Base-by-base conservation (phyloP, 2,329 filamentous ascomycete genomes). In the Colletotrichum salicis region DNA sequence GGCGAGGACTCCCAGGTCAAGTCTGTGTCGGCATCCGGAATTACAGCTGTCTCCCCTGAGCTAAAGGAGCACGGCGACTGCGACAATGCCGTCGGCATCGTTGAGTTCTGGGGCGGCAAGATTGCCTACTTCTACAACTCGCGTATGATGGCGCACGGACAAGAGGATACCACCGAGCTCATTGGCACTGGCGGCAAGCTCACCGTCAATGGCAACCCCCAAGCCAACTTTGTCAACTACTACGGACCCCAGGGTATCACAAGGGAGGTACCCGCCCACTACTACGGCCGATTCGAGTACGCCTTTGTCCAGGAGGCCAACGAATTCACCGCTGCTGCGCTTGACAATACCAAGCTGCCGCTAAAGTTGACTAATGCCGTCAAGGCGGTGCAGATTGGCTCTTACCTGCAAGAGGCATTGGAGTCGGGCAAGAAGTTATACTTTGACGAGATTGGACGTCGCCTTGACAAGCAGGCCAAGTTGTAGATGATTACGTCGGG, bases 121-220 rank as follows among this genome's bases (percentile, higher is more conserved):
- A 89, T 93, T 55, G 90, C 90, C 2, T 90, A 92, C 78, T 87
- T 92, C 71, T 93, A 90, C 79, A 86, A 84, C 58, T 88, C 84
- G 5, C 84, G 91, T 15, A 93, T 92, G 88, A 93, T 92, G 88
- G 88, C 90, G 0, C 87, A 88, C 0, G 91, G 91, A 0, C 90
- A 93, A 79, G 88, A 92, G 73, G 91, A 93, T 77, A 88, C 86
- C 67, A 91, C 90, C 0, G 90, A 92, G 80, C 87, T 93, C 72
- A 90, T 92, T 66, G 91, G 90, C 19, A 93, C 91, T 1, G 85
- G 87, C 75, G 90, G 91, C 52, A 92, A 92, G 78, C 77, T 93
- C 6, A 82, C 85, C 2, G 84, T 93, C 73, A 93, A 92, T 75
- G 85, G 83, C 5, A 86, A 90, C 75, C 90, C 90, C 3, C 81